Evolutionary conservation across 1,284 basidiomycete species (phyloP), one percentile per base, ranked within the genome.

Genomic region (Waitea zeae): DNA sequence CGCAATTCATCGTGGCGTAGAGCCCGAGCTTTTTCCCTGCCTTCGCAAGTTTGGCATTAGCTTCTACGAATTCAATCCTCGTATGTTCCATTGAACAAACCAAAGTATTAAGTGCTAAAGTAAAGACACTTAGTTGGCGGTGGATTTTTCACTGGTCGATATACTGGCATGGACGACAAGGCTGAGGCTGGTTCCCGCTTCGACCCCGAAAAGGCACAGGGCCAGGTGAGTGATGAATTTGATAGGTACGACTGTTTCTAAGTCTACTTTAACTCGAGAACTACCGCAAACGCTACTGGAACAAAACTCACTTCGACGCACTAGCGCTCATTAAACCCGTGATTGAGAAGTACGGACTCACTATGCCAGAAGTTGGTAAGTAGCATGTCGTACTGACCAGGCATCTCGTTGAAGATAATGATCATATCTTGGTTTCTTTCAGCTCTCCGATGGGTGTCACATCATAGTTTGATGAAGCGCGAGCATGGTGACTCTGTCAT

Each of bases 391-490:
- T 26, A 26, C 24, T 26, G 9, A n/a, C 9, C 24, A n/a, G 24
- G n/a, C n/a, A n/a, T n/a, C n/a, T n/a, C 24, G 24, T 9, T 26
- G 24, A n/a, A 26, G 7, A n/a, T n/a, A 26, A 26, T n/a, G 24
- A 26, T n/a, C 24, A 9, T 7, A 26, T 26, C 9, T 26, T 7
- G 9, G 24, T 7, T n/a, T 9, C 24, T 26, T 26, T n/a, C 24
- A 26, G 61, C 61, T 1, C 44, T 66, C 11, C 54, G 61, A 13
- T 63, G 62, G 62, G 42, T 63, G n/a, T 54, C 52, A 5, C 57
- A 63, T 36, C 62, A 64, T 38, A 58, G 59, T 36, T 30, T 51
- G 7, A 39, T 65, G 40, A 56, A 50, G 30, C 48, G 52, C 12
- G 54, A 62, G 37, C 39, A 52, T 19, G 56, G 57, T 1, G 61